Percentiles rank a stretch among this genome's conserved stretches.
Evolutionary conservation across 2,329 filamentous ascomycete species (phyloP).

Genomic region (Corynespora cassiicola): DNA sequence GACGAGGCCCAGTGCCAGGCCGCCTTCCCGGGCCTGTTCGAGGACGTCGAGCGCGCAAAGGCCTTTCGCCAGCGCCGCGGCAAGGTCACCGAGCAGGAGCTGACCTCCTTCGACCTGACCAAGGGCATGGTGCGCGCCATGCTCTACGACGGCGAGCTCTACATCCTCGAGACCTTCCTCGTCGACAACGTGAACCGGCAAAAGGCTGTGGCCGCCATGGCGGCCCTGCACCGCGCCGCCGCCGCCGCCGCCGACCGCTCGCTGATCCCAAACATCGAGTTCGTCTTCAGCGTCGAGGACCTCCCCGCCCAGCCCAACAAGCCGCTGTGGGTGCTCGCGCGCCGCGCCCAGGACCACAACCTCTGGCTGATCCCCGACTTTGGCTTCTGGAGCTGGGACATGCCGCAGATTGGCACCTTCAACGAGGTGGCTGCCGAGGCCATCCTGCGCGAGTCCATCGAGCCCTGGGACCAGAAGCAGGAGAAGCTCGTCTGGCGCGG

Average conservation of each 20-base stretch:
- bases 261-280: conserved; percentile 41
- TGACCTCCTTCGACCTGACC: conserved; percentile 33
- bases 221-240: conserved; percentile 37
- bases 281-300: conserved; percentile 41
- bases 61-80: conserved; percentile 27
- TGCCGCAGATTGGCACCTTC: conserved; percentile 37
- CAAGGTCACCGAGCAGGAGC: conserved; percentile 32
- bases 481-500: conserved; percentile 43
- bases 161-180: conserved; percentile 38
- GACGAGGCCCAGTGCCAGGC: conserved; percentile 37
- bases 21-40: conserved; percentile 38
- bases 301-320: conserved; percentile 36
- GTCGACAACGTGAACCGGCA: conserved; percentile 44
- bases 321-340: conserved; percentile 40
- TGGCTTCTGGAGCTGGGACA: conserved; percentile 44
- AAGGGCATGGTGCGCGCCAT: conserved; percentile 43
- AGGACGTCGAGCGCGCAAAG: conserved; percentile 37
- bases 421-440: conserved; percentile 36
- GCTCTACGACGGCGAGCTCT: conserved; percentile 39
- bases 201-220: conserved; percentile 36
- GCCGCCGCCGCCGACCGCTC: conserved; percentile 25
- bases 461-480: conserved; percentile 39
- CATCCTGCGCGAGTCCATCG: conserved; percentile 29
- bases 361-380: conserved; percentile 45
- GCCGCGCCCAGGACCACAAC: conserved; percentile 36